phyloP scores from a whole-genome alignment of 768 basidiomycete genomes.

The Agrocybe praecox region DNA sequence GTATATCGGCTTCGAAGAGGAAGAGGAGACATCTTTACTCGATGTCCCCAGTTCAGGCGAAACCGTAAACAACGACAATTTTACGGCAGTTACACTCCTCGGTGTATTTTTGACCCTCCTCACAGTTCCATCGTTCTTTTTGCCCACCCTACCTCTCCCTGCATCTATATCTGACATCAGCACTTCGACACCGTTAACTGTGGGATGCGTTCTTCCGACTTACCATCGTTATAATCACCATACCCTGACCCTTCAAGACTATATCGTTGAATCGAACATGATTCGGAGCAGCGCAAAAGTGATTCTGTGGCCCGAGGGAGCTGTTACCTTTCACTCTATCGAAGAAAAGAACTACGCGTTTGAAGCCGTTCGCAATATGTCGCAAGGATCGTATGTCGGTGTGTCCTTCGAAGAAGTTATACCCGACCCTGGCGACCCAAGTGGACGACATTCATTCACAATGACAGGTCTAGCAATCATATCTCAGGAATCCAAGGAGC shows the following conservation, averaged over 20 bases:
- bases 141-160: conserved; percentile 40
- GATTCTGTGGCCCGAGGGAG: conserved; percentile 82
- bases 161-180: conserved; percentile 29
- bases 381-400: conserved; percentile 54
- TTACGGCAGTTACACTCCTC: conserved; percentile 36
- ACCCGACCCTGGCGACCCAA: conserved; percentile 36
- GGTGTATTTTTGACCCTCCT: conserved; percentile 43
- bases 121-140: conserved; percentile 57
- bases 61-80: conserved; percentile 5
- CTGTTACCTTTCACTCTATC: conserved; percentile 61
- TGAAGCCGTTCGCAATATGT: conserved; percentile 34
- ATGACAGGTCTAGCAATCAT: conserved; percentile 72
- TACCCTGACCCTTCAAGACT: conserved; percentile 54
- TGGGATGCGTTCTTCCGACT: conserved; percentile 71
- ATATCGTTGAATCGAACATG: conserved; percentile 56
- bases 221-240: conserved; percentile 40
- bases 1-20: conserved; percentile 49
- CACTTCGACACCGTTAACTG: conserved; percentile 54
- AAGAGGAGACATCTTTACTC: conserved; percentile 4
- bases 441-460: conserved; percentile 37
- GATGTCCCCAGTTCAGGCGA: conserved; percentile 4
- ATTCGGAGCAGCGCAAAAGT: conserved; percentile 51
- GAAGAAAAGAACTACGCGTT: conserved; percentile 55
- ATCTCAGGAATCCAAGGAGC: conserved; percentile 33
- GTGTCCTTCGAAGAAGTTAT: conserved; percentile 73